Evolutionary conservation across 352 stramenopile species (phyloP), one percentile per base, ranked within the genome.

Genomic region (Salisapilia sapeloensis): DNA sequence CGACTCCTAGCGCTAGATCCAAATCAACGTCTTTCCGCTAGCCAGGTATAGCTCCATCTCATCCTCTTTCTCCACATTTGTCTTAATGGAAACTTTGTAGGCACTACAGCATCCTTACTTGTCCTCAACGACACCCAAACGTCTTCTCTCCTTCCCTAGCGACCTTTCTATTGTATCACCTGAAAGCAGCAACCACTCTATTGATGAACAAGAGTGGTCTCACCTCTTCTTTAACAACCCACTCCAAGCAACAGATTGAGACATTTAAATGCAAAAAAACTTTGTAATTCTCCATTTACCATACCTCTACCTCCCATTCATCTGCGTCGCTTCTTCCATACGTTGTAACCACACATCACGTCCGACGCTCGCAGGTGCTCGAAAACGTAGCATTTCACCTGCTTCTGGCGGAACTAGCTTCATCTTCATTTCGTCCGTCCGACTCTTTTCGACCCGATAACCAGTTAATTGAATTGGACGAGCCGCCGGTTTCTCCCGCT

Each of bases 351-450:
- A 84, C 23, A 54, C 61, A 39, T 84, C 69, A 22, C 69, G 60
- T 2, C 69, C 69, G 6, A 84, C 69, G 22, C 64, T 84, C 17
- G 67, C 64, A 14, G 69, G 69, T 19, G 69, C 62, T 6, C 69
- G 60, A 37, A 81, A 84, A 29, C 69, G 69, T 40, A 79, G 56
- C 62, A 78, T 79, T 27, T 53, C 57, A 0, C 64, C 62, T 2
- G 69, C 57, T 36, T 78, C 64, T 7, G 69, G 64, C 9, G 69
- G 61, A 14, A 84, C 47, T 31, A 84, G 32, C 44, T 84, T 84
- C 44, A 84, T 77, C 40, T 84, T 84, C 40, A 77, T 64, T 25
- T 84, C 64, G 40, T 84, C 69, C 8, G 69, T 81, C 27, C 64
- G 69, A 27, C 64, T 81, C 18, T 64, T 63, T 21, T 78, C 54